Conservation (phyloP, 257 asterid genomes). For the Schizonepeta tenuifolia region DNA sequence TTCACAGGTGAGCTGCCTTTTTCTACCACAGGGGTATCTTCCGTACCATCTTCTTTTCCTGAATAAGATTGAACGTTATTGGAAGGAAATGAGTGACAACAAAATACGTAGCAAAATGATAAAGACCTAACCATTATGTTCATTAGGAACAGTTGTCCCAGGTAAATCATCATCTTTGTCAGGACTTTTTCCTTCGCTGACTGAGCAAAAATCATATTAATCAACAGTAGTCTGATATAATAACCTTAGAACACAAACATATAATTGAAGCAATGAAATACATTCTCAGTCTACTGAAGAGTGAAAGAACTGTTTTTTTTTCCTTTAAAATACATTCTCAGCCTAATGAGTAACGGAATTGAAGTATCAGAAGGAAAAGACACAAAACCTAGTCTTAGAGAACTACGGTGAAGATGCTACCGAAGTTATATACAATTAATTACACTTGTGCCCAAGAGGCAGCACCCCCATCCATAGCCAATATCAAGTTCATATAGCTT, state of each 20-base stretch:
- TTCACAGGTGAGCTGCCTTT: conserved; percentile 50
- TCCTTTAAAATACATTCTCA: conserved; percentile 2
- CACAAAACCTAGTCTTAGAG: conserved; percentile 8
- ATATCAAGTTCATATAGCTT: conserved; percentile 22
- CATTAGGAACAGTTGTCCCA: conserved; percentile 40
- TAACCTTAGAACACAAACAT: conserved; percentile 10
- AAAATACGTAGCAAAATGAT: conserved; percentile 13
- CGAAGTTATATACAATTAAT: neutral
- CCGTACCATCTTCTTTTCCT: conserved; percentile 54
- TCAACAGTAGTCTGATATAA: conserved; percentile 34
- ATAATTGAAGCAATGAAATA: neutral
- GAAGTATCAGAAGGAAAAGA: conserved; percentile 2
- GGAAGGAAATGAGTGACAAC: conserved; percentile 21
- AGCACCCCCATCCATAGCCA: neutral
- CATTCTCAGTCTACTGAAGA: neutral
- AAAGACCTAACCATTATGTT: conserved; percentile 46
- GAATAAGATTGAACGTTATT: conserved; percentile 33
- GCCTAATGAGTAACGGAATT: conserved; percentile 1
- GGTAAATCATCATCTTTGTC: conserved; percentile 43
- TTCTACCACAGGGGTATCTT: conserved; percentile 38
- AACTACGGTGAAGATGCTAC: conserved; percentile 10
- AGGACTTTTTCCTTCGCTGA: conserved; percentile 51
- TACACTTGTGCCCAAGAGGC: neutral
- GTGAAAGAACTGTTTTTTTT: neutral
- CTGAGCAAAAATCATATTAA: conserved; percentile 53